phyloP scores from a whole-genome alignment of 345 rosid genomes.

The Brassica rapa region DNA sequence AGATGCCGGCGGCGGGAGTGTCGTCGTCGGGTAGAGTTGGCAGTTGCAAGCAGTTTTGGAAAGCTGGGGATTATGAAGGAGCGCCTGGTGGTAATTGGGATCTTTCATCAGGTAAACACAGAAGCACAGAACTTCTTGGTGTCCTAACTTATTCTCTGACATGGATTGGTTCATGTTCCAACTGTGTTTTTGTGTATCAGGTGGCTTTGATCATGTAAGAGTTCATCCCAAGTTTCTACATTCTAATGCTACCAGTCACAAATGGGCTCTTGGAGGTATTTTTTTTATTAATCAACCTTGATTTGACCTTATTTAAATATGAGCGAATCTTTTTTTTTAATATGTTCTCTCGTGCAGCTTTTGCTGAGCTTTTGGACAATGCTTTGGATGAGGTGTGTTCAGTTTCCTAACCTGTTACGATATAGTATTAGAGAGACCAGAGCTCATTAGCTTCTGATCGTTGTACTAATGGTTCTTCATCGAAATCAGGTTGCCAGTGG shows the following conservation, averaged over 20 bases:
- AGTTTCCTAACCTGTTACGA: neutral
- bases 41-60: conserved; percentile 81
- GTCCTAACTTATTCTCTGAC: neutral
- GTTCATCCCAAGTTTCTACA: conserved; percentile 96
- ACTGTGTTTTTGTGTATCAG: conserved; percentile 38
- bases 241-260: conserved; percentile 98
- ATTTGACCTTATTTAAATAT: neutral
- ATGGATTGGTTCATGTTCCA: neutral
- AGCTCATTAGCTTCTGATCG: neutral
- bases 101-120: conserved; percentile 50
- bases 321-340: neutral
- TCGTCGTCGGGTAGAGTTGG: conserved; percentile 13
- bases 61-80: conserved; percentile 86
- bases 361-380: conserved; percentile 92
- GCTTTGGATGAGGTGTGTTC: conserved; percentile 78
- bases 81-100: conserved; percentile 52
- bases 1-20: neutral
- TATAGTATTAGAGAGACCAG: neutral
- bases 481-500: conserved; percentile 66
- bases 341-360: conserved; percentile 56
- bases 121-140: neutral
- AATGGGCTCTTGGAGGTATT: conserved; percentile 98
- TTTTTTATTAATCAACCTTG: neutral
- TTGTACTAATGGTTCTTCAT: conserved; percentile 8
- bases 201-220: conserved; percentile 85